Evolutionary conservation across 805 yeast species (phyloP).

Genomic region (Ogataea paraovalis): DNA sequence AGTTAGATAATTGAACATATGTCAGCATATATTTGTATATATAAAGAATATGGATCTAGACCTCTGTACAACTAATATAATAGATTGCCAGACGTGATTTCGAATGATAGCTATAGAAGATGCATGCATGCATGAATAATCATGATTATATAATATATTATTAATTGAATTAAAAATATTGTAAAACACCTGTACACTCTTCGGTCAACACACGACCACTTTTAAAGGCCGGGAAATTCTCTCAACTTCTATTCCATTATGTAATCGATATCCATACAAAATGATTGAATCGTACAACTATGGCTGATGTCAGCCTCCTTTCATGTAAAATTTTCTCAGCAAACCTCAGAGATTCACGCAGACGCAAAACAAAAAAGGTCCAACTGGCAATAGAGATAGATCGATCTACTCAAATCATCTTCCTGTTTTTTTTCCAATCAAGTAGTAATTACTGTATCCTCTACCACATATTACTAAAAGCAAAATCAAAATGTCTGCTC

Average conservation of each 20-base stretch:
- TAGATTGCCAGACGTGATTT: background rate
- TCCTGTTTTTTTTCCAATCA: background rate
- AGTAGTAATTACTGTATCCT: background rate
- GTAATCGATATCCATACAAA: background rate
- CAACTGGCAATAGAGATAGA: background rate
- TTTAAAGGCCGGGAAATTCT: too few relatives aligned
- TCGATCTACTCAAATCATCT: background rate
- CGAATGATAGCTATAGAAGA: too few relatives aligned
- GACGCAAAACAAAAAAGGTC: background rate
- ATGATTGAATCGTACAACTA: background rate
- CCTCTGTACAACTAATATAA: too few relatives aligned
- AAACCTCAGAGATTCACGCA: background rate
- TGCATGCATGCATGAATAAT: too few relatives aligned
- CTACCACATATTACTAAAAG: background rate
- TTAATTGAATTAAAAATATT: too few relatives aligned
- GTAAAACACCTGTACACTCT: too few relatives aligned
- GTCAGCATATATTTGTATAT: background rate
- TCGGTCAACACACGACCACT: too few relatives aligned
- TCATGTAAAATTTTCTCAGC: slow-evolving; percentile 1
- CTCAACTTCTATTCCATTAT: background rate
- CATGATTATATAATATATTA: too few relatives aligned
- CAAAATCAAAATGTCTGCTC: slow-evolving; percentile 45
- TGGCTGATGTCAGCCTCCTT: background rate
- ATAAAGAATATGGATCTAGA: too few relatives aligned
- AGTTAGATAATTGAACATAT: too few relatives aligned